Base-by-base conservation (phyloP, 2,329 filamentous ascomycete genomes). In the Pyrenochaeta sp. region DNA sequence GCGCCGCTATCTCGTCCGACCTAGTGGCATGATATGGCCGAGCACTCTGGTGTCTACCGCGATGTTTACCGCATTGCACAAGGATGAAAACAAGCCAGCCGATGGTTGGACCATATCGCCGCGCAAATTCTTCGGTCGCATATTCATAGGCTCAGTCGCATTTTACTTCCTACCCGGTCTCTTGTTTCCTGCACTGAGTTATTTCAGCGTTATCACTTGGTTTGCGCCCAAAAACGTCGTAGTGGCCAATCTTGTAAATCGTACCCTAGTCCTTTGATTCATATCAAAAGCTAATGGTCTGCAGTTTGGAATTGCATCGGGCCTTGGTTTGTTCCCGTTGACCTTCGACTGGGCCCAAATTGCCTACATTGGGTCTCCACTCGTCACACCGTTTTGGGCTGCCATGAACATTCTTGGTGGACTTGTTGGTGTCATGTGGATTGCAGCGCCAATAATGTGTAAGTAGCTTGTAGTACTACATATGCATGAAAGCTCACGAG, bases 341-440 rank as follows among this genome's bases (percentile, higher is more conserved):
- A 96, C 92, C 0, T 96, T 96, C 71, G 92, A 96, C 79, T 96
- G 92, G 92, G 91, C 91, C 0, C 92, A 96, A 72, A 89, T 96
- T 61, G 92, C 92, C 0, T 87, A 94, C 71, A 95, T 96, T 67
- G 92, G 92, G 15, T 95, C 91, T 3, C 92, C 91, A 0, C 81
- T 96, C 6, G 83, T 95, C 15, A 92, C 92, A 0, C 92, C 92
- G 0, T 95, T 94, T 76, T 93, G 92, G 91, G 90, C 91, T 40
- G 90, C 91, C 8, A 87, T 93, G 78, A 95, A 95, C 69, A 91
- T 95, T 37, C 86, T 95, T 28, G 90, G 89, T 56, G 92, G 91
- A 5, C 82, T 95, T 49, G 87, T 92, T 2, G 79, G 93, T 47
- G 90, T 95, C 51, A 94, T 95, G 89, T 95, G 91, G 91, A 85